Evolutionary conservation across 2,329 filamentous ascomycete species (phyloP).

Genomic region (Alternaria triticimaculans): DNA sequence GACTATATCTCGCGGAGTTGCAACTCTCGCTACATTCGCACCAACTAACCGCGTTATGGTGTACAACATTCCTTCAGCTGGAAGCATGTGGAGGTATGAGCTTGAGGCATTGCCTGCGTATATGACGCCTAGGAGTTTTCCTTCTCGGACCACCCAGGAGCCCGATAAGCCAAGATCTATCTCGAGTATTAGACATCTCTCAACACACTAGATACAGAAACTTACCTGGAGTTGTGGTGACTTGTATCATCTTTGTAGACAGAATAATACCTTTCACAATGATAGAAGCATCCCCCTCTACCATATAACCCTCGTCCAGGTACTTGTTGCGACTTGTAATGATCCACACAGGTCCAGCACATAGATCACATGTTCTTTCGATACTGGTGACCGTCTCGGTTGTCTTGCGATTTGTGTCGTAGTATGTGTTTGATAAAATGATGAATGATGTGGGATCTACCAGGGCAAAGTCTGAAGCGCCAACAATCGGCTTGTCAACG

Average conservation of each 20-base stretch:
- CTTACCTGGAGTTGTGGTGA: neutral
- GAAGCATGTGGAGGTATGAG: neutral
- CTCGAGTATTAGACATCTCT: neutral
- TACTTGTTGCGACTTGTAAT: neutral
- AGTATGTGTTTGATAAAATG: too few relatives aligned
- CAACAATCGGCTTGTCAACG: too few relatives aligned
- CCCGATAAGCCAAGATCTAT: neutral
- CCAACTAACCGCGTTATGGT: too few relatives aligned
- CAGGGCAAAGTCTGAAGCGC: too few relatives aligned
- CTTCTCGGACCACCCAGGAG: neutral
- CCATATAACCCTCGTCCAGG: neutral
- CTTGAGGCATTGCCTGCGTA: neutral
- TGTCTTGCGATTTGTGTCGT: too few relatives aligned
- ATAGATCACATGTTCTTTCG: neutral
- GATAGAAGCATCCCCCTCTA: neutral
- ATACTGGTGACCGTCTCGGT: too few relatives aligned
- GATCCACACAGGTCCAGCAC: neutral
- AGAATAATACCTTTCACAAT: neutral
- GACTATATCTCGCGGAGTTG: too few relatives aligned
- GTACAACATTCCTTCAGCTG: neutral
- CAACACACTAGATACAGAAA: neutral
- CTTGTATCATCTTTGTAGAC: neutral
- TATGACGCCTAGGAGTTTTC: neutral
- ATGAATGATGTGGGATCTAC: too few relatives aligned
- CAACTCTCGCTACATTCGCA: too few relatives aligned